phyloP scores from a whole-genome alignment of 2,329 filamentous ascomycete species.

The Metarhizium brunneum region DNA sequence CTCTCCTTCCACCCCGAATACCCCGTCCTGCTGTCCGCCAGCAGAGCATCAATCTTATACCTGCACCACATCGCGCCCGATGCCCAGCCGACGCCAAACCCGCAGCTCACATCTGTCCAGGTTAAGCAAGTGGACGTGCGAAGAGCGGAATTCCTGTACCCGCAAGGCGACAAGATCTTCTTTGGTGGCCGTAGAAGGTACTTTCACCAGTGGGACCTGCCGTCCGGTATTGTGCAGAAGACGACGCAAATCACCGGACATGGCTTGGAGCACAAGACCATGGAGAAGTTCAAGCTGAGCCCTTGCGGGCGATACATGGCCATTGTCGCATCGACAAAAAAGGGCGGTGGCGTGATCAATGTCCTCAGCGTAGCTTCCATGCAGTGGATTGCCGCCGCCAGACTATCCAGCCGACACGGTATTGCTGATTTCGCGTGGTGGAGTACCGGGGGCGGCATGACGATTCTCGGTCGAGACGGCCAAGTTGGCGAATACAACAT shows the following conservation, averaged over 20 bases:
- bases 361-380: constrained; percentile 69
- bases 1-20: constrained; percentile 84
- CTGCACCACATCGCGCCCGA: constrained; percentile 80
- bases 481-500: constrained; percentile 87
- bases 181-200: constrained; percentile 81
- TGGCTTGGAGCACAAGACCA: constrained; percentile 72
- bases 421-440: constrained; percentile 93
- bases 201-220: constrained; percentile 91
- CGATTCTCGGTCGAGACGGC: constrained; percentile 75
- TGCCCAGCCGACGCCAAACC: constrained; percentile 70
- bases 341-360: constrained; percentile 83
- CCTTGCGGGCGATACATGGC: constrained; percentile 83
- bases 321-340: constrained; percentile 67
- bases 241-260: constrained; percentile 67
- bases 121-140: constrained; percentile 75
- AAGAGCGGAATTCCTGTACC: constrained; percentile 70
- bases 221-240: constrained; percentile 74
- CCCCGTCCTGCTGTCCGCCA: constrained; percentile 83
- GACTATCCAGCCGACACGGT: constrained; percentile 72
- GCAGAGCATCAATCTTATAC: constrained; percentile 74
- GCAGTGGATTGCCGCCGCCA: constrained; percentile 79
- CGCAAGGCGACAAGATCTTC: constrained; percentile 69
- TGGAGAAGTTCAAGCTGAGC: constrained; percentile 84
- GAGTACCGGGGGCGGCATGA: constrained; percentile 72
- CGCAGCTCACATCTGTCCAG: constrained; percentile 82